These are phyloP conservation scores for Setaria italica DNA, from an alignment of 202 grass and related monocot species.

Conservation along the genomic window DNA sequence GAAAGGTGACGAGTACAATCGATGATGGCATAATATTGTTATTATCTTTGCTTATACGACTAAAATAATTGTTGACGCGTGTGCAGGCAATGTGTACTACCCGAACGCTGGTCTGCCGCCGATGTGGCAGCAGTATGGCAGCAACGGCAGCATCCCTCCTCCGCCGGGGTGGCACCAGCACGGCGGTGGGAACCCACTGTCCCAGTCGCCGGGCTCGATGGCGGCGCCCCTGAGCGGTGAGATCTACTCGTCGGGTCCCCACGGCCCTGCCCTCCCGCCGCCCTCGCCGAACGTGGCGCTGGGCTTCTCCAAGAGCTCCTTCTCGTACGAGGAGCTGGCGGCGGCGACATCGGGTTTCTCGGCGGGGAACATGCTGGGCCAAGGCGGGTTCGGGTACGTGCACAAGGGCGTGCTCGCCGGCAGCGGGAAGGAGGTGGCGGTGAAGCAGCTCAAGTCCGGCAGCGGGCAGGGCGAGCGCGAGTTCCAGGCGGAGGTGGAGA, in stretches of 20 bases:
- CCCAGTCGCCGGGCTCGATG: not conserved
- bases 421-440: conserved; percentile 67
- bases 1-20: conserved; percentile 8
- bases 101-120: conserved; percentile 34
- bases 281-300: conserved; percentile 44
- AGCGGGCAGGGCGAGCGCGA: conserved; percentile 69
- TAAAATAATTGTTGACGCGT: too few species aligned
- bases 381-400: conserved; percentile 68
- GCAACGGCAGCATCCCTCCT: conserved; percentile 41
- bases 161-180: conserved; percentile 33
- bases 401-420: conserved; percentile 66
- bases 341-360: conserved; percentile 60
- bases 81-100: conserved; percentile 53
- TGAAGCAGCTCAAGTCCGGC: conserved; percentile 69
- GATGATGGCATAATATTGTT: too few species aligned
- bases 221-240: conserved; percentile 42
- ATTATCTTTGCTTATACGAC: not conserved
- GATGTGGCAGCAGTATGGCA: conserved; percentile 53
- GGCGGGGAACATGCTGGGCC: conserved; percentile 48
- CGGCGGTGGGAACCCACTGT: conserved; percentile 9
- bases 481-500: conserved; percentile 79
- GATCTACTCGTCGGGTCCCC: conserved; percentile 46
- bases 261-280: conserved; percentile 8
- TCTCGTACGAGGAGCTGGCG: conserved; percentile 66
- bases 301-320: conserved; percentile 63